Percentiles rank a stretch among this genome's conserved stretches.
phyloP scores from a whole-genome alignment of 495 filamentous ascomycete genomes.

The Durotheca rogersii region DNA sequence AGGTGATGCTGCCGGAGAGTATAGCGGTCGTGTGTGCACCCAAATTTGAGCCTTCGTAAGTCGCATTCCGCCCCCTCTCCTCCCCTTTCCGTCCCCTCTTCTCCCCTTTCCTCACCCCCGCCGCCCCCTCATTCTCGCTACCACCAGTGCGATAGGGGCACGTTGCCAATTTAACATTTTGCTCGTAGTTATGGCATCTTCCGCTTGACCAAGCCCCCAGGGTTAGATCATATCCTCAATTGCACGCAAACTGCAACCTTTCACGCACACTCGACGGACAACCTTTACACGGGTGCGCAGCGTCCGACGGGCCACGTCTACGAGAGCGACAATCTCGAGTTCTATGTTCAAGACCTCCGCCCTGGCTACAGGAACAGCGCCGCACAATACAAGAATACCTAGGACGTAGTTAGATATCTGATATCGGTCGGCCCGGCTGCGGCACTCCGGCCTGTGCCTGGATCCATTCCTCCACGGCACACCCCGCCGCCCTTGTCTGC shows the following conservation, averaged over 20 bases:
- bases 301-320: conserved; percentile 79
- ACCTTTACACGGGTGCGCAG: conserved; percentile 83
- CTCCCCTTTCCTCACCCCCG: background rate
- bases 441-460: conserved; percentile 19
- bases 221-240: conserved; percentile 72
- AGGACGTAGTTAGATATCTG: conserved; percentile 32
- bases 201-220: conserved; percentile 88
- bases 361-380: conserved; percentile 40
- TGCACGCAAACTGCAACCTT: conserved; percentile 78
- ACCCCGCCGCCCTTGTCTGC: too few relatives aligned
- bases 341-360: conserved; percentile 77
- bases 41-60: conserved; percentile 69
- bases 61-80: conserved; percentile 15
- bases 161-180: too few relatives aligned
- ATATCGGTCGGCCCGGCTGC: conserved; percentile 24
- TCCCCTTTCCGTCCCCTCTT: background rate
- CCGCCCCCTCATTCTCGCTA: too few relatives aligned
- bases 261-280: conserved; percentile 61
- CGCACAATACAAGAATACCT: conserved; percentile 26
- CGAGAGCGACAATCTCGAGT: conserved; percentile 70
- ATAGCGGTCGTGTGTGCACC: conserved; percentile 97
- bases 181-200: conserved; percentile 79
- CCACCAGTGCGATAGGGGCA: too few relatives aligned
- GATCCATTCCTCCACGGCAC: too few relatives aligned
- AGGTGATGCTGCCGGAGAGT: conserved; percentile 90